Evolutionary conservation across 2,329 filamentous ascomycete species (phyloP).

Genomic region (Orbilia quercus): DNA sequence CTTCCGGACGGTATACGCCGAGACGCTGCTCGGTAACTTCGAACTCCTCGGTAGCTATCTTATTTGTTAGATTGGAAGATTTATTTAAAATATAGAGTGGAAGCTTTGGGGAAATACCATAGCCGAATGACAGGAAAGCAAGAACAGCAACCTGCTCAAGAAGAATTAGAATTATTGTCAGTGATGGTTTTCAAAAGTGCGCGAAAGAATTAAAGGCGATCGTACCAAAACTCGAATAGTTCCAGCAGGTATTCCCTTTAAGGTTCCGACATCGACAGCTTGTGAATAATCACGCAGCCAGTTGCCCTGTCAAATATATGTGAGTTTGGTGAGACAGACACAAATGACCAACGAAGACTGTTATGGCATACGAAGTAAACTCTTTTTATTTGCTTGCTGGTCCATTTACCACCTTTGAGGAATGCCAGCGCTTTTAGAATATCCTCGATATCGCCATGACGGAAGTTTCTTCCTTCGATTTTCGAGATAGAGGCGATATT

Average conservation of each 20-base stretch:
- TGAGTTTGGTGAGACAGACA: background rate
- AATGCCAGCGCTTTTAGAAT: constrained; percentile 81
- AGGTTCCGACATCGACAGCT: constrained; percentile 80
- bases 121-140: constrained; percentile 83
- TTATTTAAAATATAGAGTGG: background rate
- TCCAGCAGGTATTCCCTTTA: constrained; percentile 81
- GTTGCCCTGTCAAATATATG: constrained; percentile 69
- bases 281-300: constrained; percentile 89
- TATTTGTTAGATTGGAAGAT: background rate
- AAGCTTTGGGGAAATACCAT: constrained; percentile 67
- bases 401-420: constrained; percentile 85
- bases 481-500: constrained; percentile 72
- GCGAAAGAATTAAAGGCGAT: constrained; percentile 62
- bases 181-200: background rate
- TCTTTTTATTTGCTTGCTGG: constrained; percentile 78
- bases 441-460: constrained; percentile 74
- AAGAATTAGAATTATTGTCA: constrained; percentile 41
- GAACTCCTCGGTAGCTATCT: constrained; percentile 79
- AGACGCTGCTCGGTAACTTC: constrained; percentile 84
- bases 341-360: background rate
- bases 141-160: constrained; percentile 75
- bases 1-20: constrained; percentile 82
- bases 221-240: constrained; percentile 80
- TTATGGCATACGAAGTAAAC: constrained; percentile 66
- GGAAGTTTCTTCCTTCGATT: constrained; percentile 76